A percentile compares a stretch with the other conserved stretches of the same genome.
phyloP scores from a whole-genome alignment of 495 filamentous ascomycete species.

The Penicillium pulvis region DNA sequence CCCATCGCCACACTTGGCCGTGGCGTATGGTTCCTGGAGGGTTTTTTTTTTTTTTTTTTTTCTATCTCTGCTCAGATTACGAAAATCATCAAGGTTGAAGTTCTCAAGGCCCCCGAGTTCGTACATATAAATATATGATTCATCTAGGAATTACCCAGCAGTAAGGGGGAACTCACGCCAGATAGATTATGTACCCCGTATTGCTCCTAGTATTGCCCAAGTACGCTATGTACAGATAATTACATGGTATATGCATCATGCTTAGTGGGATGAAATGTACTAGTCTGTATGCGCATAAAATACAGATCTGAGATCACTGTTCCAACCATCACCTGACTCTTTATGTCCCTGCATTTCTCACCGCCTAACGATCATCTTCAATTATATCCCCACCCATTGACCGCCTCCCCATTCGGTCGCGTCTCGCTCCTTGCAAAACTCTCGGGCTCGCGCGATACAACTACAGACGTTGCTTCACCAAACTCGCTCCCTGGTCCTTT shows the following conservation, averaged over 20 bases:
- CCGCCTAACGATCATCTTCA: neutral
- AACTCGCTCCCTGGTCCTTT: neutral
- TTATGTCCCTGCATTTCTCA: neutral
- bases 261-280: neutral
- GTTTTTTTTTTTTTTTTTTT: neutral
- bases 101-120: too few species aligned
- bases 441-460: conserved; percentile 8
- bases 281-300: neutral
- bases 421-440: conserved; percentile 18
- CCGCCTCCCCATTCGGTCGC: conserved; percentile 13
- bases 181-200: neutral
- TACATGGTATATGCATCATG: too few species aligned
- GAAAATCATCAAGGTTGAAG: too few species aligned
- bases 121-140: too few species aligned
- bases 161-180: neutral
- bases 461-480: neutral
- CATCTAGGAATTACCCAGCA: neutral
- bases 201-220: neutral
- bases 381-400: neutral
- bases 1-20: neutral
- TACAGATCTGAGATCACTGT: neutral
- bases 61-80: neutral
- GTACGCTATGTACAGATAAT: neutral
- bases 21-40: neutral
- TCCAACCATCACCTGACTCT: neutral